phyloP scores from a whole-genome alignment of 2,329 filamentous ascomycete species.

The Pochonia chlamydosporia region DNA sequence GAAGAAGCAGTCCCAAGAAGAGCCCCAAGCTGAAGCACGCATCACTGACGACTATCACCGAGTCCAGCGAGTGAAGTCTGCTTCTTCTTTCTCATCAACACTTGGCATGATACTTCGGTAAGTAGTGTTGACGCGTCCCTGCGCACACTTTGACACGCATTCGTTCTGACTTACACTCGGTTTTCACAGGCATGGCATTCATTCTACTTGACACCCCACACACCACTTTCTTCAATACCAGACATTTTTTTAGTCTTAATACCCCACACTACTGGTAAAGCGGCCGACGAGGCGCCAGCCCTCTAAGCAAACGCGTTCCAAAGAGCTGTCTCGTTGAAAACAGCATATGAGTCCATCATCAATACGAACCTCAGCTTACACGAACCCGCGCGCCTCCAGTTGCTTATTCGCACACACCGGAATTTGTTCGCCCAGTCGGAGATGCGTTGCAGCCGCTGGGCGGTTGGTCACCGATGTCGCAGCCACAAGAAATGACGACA shows the following conservation, averaged over 20 bases:
- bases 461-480: constrained; percentile 1
- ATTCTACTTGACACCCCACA: background rate
- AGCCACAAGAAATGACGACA: constrained; percentile 2
- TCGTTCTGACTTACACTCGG: background rate
- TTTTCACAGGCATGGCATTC: constrained; percentile 5
- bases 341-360: background rate
- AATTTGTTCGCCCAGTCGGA: background rate
- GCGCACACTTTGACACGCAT: background rate
- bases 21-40: constrained; percentile 40
- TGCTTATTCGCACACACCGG: background rate
- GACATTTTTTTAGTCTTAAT: background rate
- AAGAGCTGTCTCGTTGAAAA: background rate
- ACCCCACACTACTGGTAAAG: background rate
- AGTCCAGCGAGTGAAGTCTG: constrained; percentile 25
- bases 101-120: too few species aligned
- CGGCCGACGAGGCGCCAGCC: background rate
- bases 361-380: background rate
- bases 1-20: constrained; percentile 42
- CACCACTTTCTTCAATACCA: background rate
- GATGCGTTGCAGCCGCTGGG: background rate
- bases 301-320: too few species aligned
- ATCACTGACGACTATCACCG: constrained; percentile 50
- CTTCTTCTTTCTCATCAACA: background rate
- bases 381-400: background rate
- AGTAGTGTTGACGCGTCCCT: too few species aligned